A percentile compares a stretch with the other conserved stretches of the same genome.
phyloP scores from a whole-genome alignment of 495 filamentous ascomycete genomes.

The Wilcoxina mikolae region DNA sequence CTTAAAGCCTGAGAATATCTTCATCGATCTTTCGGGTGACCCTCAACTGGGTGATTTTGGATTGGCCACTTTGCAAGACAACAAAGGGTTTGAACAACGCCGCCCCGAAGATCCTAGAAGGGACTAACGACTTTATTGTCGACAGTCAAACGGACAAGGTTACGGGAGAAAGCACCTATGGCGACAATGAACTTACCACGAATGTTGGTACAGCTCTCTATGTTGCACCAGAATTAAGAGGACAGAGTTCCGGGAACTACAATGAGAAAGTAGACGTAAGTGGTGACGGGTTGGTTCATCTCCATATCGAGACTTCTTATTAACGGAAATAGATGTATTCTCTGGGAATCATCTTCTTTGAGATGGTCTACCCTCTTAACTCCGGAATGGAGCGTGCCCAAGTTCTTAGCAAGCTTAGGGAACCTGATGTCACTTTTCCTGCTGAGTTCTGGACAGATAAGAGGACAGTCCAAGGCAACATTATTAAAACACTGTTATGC shows the following conservation, averaged over 20 bases:
- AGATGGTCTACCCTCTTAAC: slow-evolving; percentile 77
- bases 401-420: slow-evolving; percentile 54
- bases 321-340: slow-evolving; percentile 63
- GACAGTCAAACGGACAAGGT: not conserved
- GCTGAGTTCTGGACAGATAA: slow-evolving; percentile 58
- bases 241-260: slow-evolving; percentile 50
- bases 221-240: slow-evolving; percentile 68
- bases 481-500: slow-evolving; percentile 65
- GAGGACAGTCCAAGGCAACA: slow-evolving; percentile 54
- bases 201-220: slow-evolving; percentile 93
- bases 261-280: slow-evolving; percentile 84
- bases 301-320: not conserved
- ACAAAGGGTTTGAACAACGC: not conserved
- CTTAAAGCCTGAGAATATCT: slow-evolving; percentile 96
- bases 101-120: too few species aligned
- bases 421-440: slow-evolving; percentile 53
- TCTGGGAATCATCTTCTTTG: slow-evolving; percentile 91
- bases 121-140: slow-evolving; percentile 4
- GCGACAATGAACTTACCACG: slow-evolving; percentile 45
- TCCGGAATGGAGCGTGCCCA: slow-evolving; percentile 79
- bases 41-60: slow-evolving; percentile 96
- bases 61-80: slow-evolving; percentile 46
- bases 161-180: slow-evolving; percentile 6
- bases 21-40: slow-evolving; percentile 78
- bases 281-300: slow-evolving; percentile 6